Evolutionary conservation across 139 green algal species (phyloP).

Genomic region (Auxenochlorella protothecoides): DNA sequence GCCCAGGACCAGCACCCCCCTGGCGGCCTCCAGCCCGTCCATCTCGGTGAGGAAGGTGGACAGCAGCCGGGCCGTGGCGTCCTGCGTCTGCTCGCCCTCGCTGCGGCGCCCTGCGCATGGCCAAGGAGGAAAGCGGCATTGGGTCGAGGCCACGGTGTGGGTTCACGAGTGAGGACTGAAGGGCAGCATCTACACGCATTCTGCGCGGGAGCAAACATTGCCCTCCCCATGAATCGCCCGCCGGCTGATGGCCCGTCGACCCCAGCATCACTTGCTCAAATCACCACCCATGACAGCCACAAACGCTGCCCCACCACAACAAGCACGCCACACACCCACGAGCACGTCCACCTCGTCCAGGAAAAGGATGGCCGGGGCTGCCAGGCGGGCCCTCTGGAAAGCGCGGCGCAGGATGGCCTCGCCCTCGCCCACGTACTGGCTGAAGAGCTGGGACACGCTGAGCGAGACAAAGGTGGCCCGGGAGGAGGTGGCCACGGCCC

Average conservation of each 20-base stretch:
- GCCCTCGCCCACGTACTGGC: conserved; percentile 80
- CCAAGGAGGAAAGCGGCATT: not conserved
- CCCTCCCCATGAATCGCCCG: no score
- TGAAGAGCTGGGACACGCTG: conserved; percentile 60
- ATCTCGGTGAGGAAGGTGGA: conserved; percentile 75
- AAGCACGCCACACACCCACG: conserved; percentile 29
- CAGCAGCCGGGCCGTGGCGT: conserved; percentile 40
- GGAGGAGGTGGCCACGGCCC: conserved; percentile 54
- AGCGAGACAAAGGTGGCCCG: conserved; percentile 63
- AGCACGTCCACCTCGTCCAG: conserved; percentile 82
- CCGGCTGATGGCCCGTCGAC: no score
- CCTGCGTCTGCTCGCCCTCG: not conserved
- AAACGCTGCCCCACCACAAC: no score
- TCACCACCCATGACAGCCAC: no score
- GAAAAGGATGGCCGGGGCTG: conserved; percentile 71
- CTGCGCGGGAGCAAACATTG: no score
- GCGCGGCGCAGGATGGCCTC: conserved; percentile 58
- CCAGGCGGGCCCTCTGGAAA: conserved; percentile 57
- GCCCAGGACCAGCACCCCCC: conserved; percentile 66
- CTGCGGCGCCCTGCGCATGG: not conserved
- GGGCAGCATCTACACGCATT: no score
- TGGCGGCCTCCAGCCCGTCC: conserved; percentile 62
- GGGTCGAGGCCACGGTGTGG: no score
- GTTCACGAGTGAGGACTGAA: no score
- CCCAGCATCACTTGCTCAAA: no score